A percentile compares a stretch with the other conserved stretches of the same genome.
Conservation (phyloP, 2,329 filamentous ascomycete species). For the Leptographium radiaticola region DNA sequence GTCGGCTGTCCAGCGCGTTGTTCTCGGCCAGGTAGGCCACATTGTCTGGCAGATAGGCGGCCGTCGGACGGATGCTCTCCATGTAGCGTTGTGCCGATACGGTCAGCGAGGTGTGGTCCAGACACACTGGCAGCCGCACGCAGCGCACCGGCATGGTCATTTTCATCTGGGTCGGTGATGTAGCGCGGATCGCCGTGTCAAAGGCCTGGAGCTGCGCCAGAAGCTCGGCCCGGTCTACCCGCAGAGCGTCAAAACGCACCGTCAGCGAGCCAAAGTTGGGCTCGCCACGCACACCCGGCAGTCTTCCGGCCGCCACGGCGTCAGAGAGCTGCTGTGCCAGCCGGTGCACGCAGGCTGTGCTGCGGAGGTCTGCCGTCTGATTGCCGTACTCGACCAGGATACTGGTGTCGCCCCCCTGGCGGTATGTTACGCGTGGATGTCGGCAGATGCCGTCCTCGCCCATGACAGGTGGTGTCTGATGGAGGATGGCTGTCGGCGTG, state of each 20-base stretch:
- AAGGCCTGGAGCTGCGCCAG: too few species aligned
- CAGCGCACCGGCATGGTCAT: slow-evolving; percentile 3
- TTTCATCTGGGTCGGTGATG: too few species aligned
- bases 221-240: too few species aligned
- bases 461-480: too few species aligned
- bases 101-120: slow-evolving; percentile 15
- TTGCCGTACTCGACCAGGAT: slow-evolving; percentile 1
- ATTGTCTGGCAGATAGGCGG: slow-evolving; percentile 36
- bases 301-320: too few species aligned
- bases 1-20: slow-evolving; percentile 11
- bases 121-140: slow-evolving; percentile 14
- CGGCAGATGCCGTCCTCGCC: neutral
- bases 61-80: slow-evolving; percentile 41
- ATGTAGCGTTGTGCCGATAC: slow-evolving; percentile 41
- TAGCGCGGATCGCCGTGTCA: too few species aligned
- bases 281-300: too few species aligned
- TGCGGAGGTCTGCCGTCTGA: neutral
- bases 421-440: neutral
- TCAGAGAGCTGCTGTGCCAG: neutral
- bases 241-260: too few species aligned
- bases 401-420: neutral
- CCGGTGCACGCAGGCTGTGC: neutral
- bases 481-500: too few species aligned
- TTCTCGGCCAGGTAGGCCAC: slow-evolving; percentile 24
- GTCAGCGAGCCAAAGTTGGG: too few species aligned